A percentile compares a stretch with the other conserved stretches of the same genome.
phyloP scores from a whole-genome alignment of 768 basidiomycete species.

The Naganishia antarctica region DNA sequence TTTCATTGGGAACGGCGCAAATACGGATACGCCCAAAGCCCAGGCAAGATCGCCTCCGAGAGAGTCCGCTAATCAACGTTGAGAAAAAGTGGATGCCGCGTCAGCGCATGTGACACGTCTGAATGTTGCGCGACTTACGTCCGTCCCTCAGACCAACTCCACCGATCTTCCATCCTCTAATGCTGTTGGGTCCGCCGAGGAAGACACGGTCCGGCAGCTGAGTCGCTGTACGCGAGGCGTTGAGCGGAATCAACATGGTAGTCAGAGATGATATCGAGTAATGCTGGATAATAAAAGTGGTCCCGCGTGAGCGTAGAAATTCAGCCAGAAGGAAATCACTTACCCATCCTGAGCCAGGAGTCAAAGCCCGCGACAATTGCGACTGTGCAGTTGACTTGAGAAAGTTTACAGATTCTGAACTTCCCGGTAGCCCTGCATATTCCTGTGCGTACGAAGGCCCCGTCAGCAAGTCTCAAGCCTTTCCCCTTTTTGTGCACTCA shows the following conservation, averaged over 20 bases:
- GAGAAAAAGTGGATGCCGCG: too few relatives aligned
- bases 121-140: constrained; percentile 21
- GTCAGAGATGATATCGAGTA: constrained; percentile 67
- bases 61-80: too few relatives aligned
- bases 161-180: constrained; percentile 55
- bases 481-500: constrained; percentile 25
- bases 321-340: constrained; percentile 21
- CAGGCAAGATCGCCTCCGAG: constrained; percentile 47
- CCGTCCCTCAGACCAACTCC: constrained; percentile 43
- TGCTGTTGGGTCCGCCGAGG: constrained; percentile 80
- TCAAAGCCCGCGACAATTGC: constrained; percentile 60
- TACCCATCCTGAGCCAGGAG: constrained; percentile 59
- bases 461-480: neutral
- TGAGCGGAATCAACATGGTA: constrained; percentile 66
- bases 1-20: constrained; percentile 41
- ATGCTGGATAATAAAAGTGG: constrained; percentile 56
- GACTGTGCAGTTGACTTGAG: constrained; percentile 68
- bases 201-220: constrained; percentile 71
- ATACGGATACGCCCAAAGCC: constrained; percentile 41
- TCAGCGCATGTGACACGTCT: too few relatives aligned
- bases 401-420: constrained; percentile 57
- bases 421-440: constrained; percentile 75
- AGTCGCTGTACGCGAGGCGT: constrained; percentile 48
- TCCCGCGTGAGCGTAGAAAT: constrained; percentile 10
- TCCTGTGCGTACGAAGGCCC: constrained; percentile 41